A percentile compares a stretch with the other conserved stretches of the same genome.
phyloP scores from a whole-genome alignment of 257 asterid genomes.

The Solanum pennellii region DNA sequence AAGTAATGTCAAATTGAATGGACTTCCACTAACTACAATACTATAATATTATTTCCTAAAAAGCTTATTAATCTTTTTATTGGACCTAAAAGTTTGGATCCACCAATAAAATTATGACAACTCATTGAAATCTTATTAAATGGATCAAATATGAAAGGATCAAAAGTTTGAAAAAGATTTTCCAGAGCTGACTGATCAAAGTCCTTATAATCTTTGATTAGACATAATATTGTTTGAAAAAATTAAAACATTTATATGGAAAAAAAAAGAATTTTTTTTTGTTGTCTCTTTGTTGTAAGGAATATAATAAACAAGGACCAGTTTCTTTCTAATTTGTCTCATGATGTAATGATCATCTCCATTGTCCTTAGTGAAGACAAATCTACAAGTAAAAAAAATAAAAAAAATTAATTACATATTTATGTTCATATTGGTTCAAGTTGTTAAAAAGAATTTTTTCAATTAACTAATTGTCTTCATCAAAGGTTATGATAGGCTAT shows the following conservation, averaged over 20 bases:
- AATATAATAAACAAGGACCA: not conserved
- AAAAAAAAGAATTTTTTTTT: not conserved
- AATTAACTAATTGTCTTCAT: not conserved
- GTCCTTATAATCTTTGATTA: not conserved
- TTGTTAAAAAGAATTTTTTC: not conserved
- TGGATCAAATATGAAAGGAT: not conserved
- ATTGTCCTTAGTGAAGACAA: not conserved
- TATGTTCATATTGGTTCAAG: not conserved
- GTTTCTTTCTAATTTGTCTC: conserved; percentile 1
- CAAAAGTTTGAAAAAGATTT: not conserved
- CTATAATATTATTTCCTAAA: conserved; percentile 4
- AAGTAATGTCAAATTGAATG: conserved; percentile 8
- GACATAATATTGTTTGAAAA: not conserved
- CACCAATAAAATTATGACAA: not conserved
- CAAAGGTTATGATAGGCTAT: not conserved
- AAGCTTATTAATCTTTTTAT: not conserved
- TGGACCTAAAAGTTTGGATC: conserved; percentile 19
- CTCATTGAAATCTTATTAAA: not conserved
- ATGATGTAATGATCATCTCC: not conserved
- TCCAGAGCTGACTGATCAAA: not conserved
- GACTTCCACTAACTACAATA: conserved; percentile 11
- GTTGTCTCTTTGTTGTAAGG: not conserved
- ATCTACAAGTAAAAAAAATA: not conserved
- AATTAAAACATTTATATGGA: not conserved
- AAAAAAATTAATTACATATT: not conserved